A percentile compares a stretch with the other conserved stretches of the same genome.
Conservation (phyloP, 2,329 filamentous ascomycete species). For the Pseudopyrenochaeta lycopersici region DNA sequence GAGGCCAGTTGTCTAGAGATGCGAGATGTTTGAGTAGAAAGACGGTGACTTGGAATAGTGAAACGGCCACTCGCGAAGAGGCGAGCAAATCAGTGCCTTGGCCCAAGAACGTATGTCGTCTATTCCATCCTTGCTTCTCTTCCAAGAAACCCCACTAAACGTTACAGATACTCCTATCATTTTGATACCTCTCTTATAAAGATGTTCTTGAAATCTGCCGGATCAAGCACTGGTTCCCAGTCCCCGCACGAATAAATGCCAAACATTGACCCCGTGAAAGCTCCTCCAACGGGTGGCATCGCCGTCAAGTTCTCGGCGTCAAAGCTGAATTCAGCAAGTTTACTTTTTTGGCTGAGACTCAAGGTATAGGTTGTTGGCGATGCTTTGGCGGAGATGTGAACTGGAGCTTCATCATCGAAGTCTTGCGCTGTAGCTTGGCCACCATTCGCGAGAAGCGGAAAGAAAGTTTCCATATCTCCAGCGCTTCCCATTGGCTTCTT, state of each 20-base stretch:
- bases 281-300: constrained; percentile 50
- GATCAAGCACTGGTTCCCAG: constrained; percentile 49
- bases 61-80: too few species aligned
- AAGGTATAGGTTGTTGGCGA: constrained; percentile 9
- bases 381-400: constrained; percentile 6
- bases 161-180: too few species aligned
- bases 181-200: too few species aligned
- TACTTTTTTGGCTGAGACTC: constrained; percentile 23
- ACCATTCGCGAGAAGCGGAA: not conserved
- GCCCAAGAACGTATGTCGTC: too few species aligned
- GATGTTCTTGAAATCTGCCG: constrained; percentile 43
- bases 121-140: too few species aligned
- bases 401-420: not conserved
- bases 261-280: constrained; percentile 58
- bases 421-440: not conserved
- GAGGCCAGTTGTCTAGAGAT: too few species aligned
- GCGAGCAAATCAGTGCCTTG: too few species aligned
- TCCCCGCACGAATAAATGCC: constrained; percentile 58
- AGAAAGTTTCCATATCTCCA: constrained; percentile 19
- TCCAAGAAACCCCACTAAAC: too few species aligned
- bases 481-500: constrained; percentile 6
- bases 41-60: too few species aligned
- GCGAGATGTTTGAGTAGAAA: too few species aligned
- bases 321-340: constrained; percentile 21
- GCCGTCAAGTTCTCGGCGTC: constrained; percentile 38